Conservation (phyloP, 306 rosid genomes). For the Rosa lucieae region DNA sequence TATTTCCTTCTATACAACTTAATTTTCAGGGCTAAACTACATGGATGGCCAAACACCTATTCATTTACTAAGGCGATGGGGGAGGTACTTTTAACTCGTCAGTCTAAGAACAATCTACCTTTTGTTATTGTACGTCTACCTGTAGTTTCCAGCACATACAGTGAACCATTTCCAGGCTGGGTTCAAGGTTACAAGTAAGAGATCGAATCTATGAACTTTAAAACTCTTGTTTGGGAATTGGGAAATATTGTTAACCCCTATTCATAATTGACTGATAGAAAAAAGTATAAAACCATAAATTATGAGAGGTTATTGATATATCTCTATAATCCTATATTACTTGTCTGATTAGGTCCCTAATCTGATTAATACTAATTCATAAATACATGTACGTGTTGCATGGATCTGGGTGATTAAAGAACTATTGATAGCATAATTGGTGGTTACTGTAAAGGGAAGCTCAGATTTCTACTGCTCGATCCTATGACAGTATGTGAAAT, state of each 20-base stretch:
- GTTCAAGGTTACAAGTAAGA: conserved; percentile 41
- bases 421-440: conserved; percentile 37
- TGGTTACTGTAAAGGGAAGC: conserved; percentile 39
- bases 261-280: too few species aligned
- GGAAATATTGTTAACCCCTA: too few species aligned
- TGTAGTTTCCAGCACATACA: conserved; percentile 18
- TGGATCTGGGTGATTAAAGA: conserved; percentile 1
- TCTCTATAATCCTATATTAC: too few species aligned
- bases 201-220: neutral
- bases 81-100: conserved; percentile 28
- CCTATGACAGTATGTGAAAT: conserved; percentile 32
- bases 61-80: conserved; percentile 46
- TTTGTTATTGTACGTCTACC: conserved; percentile 32
- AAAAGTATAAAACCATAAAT: too few species aligned
- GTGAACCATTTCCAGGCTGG: conserved; percentile 45
- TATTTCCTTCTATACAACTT: too few species aligned
- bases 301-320: too few species aligned
- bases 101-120: conserved; percentile 15
- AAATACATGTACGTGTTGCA: too few species aligned
- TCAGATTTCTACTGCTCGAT: conserved; percentile 28
- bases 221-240: too few species aligned
- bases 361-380: too few species aligned
- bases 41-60: conserved; percentile 47
- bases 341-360: too few species aligned
- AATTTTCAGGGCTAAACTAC: conserved; percentile 22